A percentile compares a stretch with the other conserved stretches of the same genome.
These are phyloP conservation scores for Hygrocybe coccinea DNA, from an alignment of 768 basidiomycete species.

Conservation along the genomic window DNA sequence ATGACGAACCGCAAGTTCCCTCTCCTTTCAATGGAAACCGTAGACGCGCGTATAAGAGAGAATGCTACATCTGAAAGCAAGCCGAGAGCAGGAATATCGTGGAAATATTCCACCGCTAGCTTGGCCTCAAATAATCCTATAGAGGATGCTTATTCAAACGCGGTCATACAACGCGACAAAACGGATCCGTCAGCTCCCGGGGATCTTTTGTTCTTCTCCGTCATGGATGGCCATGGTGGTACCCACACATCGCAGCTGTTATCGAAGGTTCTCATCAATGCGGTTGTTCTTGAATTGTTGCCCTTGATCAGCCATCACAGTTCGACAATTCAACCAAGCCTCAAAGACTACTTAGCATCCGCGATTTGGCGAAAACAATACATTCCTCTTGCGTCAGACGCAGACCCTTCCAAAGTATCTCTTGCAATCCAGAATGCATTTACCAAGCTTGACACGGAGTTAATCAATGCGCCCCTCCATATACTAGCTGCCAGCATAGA, in stretches of 20 bases:
- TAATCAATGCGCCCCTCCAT: slow-evolving; percentile 72
- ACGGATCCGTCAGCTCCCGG: slow-evolving; percentile 57
- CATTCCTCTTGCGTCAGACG: slow-evolving; percentile 4
- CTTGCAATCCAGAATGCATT: slow-evolving; percentile 75
- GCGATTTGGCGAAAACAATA: slow-evolving; percentile 32
- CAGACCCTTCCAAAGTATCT: slow-evolving; percentile 50
- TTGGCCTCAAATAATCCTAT: slow-evolving; percentile 86
- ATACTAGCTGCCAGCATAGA: slow-evolving; percentile 58
- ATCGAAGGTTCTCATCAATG: slow-evolving; percentile 77
- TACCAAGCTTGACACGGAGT: slow-evolving; percentile 75
- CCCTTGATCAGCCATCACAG: slow-evolving; percentile 41
- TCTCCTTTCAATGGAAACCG: slow-evolving; percentile 48
- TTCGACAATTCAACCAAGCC: slow-evolving; percentile 23
- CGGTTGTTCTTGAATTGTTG: slow-evolving; percentile 72
- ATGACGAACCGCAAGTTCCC: slow-evolving; percentile 51
- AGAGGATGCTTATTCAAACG: slow-evolving; percentile 79
- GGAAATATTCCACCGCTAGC: slow-evolving; percentile 75
- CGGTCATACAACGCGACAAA: slow-evolving; percentile 59
- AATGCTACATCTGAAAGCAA: slow-evolving; percentile 45
- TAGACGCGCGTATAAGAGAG: slow-evolving; percentile 56
- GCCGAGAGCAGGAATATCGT: slow-evolving; percentile 51
- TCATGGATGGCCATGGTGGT: slow-evolving; percentile 91
- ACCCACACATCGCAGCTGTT: slow-evolving; percentile 79
- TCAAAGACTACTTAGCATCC: slow-evolving; percentile 38
- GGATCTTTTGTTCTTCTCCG: slow-evolving; percentile 78